These are phyloP conservation scores for Emmonsiellopsis sp. DNA, from an alignment of 2,329 filamentous ascomycete species.

Conservation along the genomic window DNA sequence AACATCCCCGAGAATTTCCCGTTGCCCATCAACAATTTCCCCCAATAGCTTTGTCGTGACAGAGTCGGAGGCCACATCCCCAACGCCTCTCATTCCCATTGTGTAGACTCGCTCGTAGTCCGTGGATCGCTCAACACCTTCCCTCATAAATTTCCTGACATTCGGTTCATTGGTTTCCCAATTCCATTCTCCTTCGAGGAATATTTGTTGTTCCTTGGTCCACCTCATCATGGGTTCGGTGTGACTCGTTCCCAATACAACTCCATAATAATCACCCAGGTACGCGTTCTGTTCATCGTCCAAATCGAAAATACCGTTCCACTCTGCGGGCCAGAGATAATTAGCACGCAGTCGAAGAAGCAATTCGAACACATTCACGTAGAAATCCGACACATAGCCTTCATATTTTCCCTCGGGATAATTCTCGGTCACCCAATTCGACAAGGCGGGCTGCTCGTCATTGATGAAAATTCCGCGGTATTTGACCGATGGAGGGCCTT, in stretches of 20 bases:
- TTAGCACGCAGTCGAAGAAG: conserved; percentile 61
- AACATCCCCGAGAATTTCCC: conserved; percentile 47
- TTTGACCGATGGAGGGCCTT: conserved; percentile 53
- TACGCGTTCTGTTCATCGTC: conserved; percentile 61
- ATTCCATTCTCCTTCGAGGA: conserved; percentile 51
- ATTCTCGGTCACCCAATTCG: conserved; percentile 50
- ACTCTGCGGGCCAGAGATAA: conserved; percentile 65
- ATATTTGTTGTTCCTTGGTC: conserved; percentile 31
- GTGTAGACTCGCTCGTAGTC: conserved; percentile 60
- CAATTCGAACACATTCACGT: conserved; percentile 60
- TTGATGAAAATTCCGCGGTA: conserved; percentile 64
- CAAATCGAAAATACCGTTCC: conserved; percentile 62
- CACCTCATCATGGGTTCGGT: conserved; percentile 61
- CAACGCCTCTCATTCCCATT: conserved; percentile 58
- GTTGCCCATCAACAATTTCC: conserved; percentile 51
- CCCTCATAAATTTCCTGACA: conserved; percentile 58
- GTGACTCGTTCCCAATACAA: conserved; percentile 64
- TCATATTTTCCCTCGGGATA: conserved; percentile 28
- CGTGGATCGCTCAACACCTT: conserved; percentile 55
- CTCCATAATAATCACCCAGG: conserved; percentile 61
- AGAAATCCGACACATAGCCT: conserved; percentile 52
- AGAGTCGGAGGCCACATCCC: conserved; percentile 46
- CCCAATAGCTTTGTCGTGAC: conserved; percentile 49
- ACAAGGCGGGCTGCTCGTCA: conserved; percentile 58
- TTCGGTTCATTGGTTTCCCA: conserved; percentile 61